phyloP scores from a whole-genome alignment of 2,329 filamentous ascomycete genomes.

The Chrysoporthe cubensis region DNA sequence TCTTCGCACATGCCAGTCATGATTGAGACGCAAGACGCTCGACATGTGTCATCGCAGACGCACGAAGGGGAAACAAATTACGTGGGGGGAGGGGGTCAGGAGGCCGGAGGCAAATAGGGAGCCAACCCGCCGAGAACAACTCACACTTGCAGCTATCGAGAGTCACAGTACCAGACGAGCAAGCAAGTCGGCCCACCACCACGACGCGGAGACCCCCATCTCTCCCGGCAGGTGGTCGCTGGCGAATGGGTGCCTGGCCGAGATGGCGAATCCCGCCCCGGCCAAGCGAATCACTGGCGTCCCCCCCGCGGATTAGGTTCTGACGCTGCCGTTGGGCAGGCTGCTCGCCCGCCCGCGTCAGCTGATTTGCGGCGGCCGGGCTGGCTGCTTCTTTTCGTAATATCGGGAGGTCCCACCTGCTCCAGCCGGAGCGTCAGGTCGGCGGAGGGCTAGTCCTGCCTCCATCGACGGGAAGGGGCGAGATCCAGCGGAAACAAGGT shows the following conservation, averaged over 20 bases:
- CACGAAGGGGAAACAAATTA: not conserved
- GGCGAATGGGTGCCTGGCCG: not conserved
- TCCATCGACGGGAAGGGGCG: not conserved
- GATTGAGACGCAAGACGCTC: not conserved
- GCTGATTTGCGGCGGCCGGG: not conserved
- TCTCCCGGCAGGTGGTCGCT: constrained; percentile 1
- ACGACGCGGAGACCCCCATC: not conserved
- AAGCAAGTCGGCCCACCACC: constrained; percentile 27
- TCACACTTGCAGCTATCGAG: constrained; percentile 30
- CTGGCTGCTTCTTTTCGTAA: not conserved
- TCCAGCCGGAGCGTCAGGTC: not conserved
- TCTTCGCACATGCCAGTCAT: not conserved
- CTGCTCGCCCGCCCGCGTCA: not conserved
- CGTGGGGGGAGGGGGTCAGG: not conserved
- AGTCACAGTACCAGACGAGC: constrained; percentile 31
- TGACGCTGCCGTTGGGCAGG: not conserved
- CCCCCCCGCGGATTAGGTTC: not conserved
- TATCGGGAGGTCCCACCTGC: too few species aligned
- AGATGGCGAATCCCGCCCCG: not conserved
- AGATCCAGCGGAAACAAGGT: constrained; percentile 3
- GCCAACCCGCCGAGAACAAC: constrained; percentile 27
- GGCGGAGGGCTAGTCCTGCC: too few species aligned
- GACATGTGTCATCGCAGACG: not conserved
- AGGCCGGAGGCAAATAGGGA: constrained; percentile 24
- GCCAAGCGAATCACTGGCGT: not conserved